Evolutionary conservation across 805 yeast species (phyloP), one percentile per base, ranked within the genome.

Genomic region (Saccharomyces jurei): DNA sequence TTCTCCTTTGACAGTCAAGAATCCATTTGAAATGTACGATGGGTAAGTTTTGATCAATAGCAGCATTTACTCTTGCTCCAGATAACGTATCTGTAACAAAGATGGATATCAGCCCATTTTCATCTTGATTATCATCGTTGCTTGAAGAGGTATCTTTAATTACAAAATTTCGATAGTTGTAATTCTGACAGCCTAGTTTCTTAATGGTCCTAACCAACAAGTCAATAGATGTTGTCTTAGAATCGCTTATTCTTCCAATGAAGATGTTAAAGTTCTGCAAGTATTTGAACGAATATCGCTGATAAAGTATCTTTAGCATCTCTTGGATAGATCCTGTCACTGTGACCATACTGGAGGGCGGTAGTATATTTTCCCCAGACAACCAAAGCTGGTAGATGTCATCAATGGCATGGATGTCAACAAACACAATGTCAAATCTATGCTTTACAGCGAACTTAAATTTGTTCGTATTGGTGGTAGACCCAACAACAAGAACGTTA

Each of bases 401-500:
- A 13, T 60, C 60, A 6, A 68, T 50, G 25, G 60, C 53, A 0
- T 53, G 56, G 26, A 54, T 47, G 28, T 59, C 56, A 10, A 67
- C 50, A 41, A 67, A 61, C 1, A 63, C 61, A 9, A 68, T 62
- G 59, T 68, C 71, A 17, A 56, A 58, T 41, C 71, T 63, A 47
- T 60, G 52, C 49, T 62, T 62, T 1, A 63, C 67, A 21, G 67
- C 64, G 48, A 61, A 68, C 41, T 61, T 59, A 50, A 65, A 68
- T 46, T 68, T 68, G 48, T 60, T 59, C 14, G 72, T 63, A 26
- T 58, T 56, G 4, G 55, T 70, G 29, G 79, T 70, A 13, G 48
- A 28, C 1, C 89, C 89, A 30, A 84, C 83, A 4, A 86, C 74
- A 27, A 86, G 67, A 46, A 79, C 79, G 52, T 78, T 76, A 2